These are phyloP conservation scores for Crithidia sp. DNA, from an alignment of 208 protist genomes.

Conservation along the genomic window DNA sequence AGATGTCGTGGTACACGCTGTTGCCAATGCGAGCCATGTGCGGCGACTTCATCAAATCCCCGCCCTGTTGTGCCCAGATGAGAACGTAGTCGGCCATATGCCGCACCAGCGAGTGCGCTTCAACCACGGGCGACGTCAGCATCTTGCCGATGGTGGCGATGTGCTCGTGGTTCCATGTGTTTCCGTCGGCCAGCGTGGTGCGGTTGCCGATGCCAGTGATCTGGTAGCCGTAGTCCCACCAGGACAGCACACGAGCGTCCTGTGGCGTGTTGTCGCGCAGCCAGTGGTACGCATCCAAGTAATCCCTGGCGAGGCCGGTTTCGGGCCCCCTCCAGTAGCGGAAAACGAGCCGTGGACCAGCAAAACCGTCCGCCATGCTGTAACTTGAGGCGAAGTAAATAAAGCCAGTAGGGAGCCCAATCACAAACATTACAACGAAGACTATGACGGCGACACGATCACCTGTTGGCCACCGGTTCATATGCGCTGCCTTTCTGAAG, in stretches of 20 bases:
- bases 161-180: conserved; percentile 99
- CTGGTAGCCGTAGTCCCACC: conserved; percentile 99
- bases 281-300: conserved; percentile 97
- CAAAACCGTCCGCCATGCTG: no score
- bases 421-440: no score
- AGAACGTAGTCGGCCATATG: conserved; percentile 98
- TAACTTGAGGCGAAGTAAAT: no score
- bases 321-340: neutral
- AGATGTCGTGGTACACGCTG: conserved; percentile 81
- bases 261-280: conserved; percentile 93
- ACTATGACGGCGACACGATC: no score
- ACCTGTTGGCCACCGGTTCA: no score
- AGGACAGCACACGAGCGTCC: conserved; percentile 95
- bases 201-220: conserved; percentile 96
- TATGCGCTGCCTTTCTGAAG: no score
- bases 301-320: conserved; percentile 94
- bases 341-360: conserved; percentile 43
- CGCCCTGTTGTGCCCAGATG: conserved; percentile 54
- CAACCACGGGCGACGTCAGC: conserved; percentile 83
- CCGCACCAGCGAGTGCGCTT: conserved; percentile 92
- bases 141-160: conserved; percentile 97
- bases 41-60: conserved; percentile 65
- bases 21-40: conserved; percentile 77
- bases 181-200: conserved; percentile 97
- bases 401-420: no score